A percentile compares a stretch with the other conserved stretches of the same genome.
These are phyloP conservation scores for Diplosphaera chodatii DNA, from an alignment of 139 green algal species.

Conservation along the genomic window DNA sequence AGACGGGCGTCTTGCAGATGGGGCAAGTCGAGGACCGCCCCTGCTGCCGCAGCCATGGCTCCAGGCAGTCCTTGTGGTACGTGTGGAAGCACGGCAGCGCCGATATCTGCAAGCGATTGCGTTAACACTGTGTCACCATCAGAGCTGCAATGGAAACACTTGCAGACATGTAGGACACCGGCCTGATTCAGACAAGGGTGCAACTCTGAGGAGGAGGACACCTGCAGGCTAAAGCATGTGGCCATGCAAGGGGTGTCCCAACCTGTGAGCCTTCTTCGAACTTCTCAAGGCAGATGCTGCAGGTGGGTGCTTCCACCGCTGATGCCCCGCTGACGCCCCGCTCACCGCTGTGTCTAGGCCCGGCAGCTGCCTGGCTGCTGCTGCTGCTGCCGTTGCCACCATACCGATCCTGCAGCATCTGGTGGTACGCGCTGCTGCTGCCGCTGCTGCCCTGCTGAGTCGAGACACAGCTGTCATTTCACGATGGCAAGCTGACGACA, in stretches of 20 bases:
- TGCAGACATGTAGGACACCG: too few species aligned
- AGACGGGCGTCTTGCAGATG: slow-evolving; percentile 37
- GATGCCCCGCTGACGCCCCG: too few species aligned
- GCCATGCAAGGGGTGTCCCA: too few species aligned
- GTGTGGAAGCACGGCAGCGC: slow-evolving; percentile 43
- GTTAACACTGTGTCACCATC: too few species aligned
- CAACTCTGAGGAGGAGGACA: too few species aligned
- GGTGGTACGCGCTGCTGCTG: background rate
- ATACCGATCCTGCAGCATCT: background rate
- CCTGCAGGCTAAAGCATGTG: too few species aligned
- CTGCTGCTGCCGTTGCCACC: background rate
- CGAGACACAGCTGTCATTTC: too few species aligned
- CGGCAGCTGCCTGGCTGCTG: too few species aligned
- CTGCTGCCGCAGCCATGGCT: slow-evolving; percentile 35
- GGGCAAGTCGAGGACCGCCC: slow-evolving; percentile 28
- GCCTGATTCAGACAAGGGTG: too few species aligned
- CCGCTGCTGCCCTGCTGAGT: background rate
- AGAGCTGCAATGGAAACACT: too few species aligned
- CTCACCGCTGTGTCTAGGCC: background rate
- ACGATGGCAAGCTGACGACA: too few species aligned
- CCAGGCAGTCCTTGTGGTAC: slow-evolving; percentile 31
- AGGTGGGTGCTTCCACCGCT: background rate
- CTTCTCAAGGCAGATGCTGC: slow-evolving; percentile 10
- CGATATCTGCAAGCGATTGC: background rate
- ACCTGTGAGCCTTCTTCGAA: background rate